Base-by-base conservation (phyloP, 306 rosid species). In the Citrullus colocynthis region DNA sequence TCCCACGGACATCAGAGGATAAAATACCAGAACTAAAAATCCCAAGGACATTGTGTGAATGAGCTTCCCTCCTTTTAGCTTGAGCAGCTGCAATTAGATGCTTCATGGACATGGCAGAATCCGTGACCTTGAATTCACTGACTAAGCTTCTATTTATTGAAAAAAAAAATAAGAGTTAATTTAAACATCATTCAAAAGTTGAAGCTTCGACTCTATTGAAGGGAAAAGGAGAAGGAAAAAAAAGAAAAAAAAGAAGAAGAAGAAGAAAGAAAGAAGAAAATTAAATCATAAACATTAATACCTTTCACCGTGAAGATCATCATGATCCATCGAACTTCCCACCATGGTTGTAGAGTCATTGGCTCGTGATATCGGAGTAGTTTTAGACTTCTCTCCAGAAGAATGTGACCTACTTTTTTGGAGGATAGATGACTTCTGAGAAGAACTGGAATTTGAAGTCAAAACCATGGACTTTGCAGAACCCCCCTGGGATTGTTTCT, bases 71-170 rank as follows among this genome's bases (percentile, higher is more conserved):
- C 85, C 97, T 86, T 82, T 92, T 96, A 4, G 96, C 98, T 84
- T 89, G 98, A 60, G 99, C 99, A 81, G 82, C 99, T 9, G 99
- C 99, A 80, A 96, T 96, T 77, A 96, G 99, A 85, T 91, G 86
- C 81, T 78, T 91, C 96, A 96, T 92, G 67, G 96, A 85, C 55
- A 75, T 81, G 64, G 86, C 86, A 82, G 91, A 75, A 64, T 92
- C 98, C 3, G 95, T 82, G 75, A 88, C 87, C 84, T 86, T 84
- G 78, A 94, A 85, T 82, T 83, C 95, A 4, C 63, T 34, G 1
- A 4, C 78, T 54, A 54, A 14, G 63, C 17, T 52, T 74, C 78
- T 74, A 18, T 73, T 73, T 49, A 13, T 70, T 42, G 0, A 48
- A 48, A 52, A 24, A 30, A 6, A 73, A 51, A 20, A 9, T 9